A percentile compares a stretch with the other conserved stretches of the same genome.
phyloP scores from a whole-genome alignment of 192 early-diverging fungal species.

The Backusella macrospora region DNA sequence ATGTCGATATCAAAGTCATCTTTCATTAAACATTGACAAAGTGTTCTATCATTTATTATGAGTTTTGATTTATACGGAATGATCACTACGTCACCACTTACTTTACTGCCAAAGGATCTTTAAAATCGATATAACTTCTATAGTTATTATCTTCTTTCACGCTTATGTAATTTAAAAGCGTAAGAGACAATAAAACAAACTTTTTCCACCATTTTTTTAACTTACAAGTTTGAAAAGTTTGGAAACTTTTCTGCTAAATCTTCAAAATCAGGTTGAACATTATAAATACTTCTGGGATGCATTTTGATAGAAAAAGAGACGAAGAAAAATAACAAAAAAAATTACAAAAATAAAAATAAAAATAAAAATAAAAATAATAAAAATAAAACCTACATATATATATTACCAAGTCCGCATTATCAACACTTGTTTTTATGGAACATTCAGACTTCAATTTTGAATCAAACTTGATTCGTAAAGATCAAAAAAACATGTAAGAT shows the following conservation, averaged over 20 bases:
- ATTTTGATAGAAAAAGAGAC: constrained; percentile 34
- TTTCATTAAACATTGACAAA: constrained; percentile 63
- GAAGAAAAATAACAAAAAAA: constrained; percentile 14
- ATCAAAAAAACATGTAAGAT: constrained; percentile 44
- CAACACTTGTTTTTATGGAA: not conserved
- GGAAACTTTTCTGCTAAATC: constrained; percentile 53
- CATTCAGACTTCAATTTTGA: constrained; percentile 15
- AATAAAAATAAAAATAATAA: not conserved
- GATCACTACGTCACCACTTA: constrained; percentile 22
- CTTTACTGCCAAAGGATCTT: constrained; percentile 62
- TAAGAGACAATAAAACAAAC: not conserved
- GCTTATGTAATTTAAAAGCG: constrained; percentile 1
- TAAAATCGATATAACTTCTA: constrained; percentile 59
- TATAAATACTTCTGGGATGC: constrained; percentile 65
- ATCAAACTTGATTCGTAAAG: constrained; percentile 31
- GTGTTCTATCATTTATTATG: constrained; percentile 43
- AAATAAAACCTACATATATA: too few species aligned
- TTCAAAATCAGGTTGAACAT: constrained; percentile 57
- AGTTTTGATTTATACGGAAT: not conserved
- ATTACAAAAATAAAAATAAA: not conserved
- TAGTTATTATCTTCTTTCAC: constrained; percentile 19
- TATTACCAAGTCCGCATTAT: not conserved
- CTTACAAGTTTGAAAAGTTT: constrained; percentile 48
- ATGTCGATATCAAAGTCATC: constrained; percentile 64
- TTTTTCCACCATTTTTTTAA: not conserved